These are phyloP conservation scores for Yamadazyma conglobata DNA, from an alignment of 1,139 yeast species.

Conservation along the genomic window DNA sequence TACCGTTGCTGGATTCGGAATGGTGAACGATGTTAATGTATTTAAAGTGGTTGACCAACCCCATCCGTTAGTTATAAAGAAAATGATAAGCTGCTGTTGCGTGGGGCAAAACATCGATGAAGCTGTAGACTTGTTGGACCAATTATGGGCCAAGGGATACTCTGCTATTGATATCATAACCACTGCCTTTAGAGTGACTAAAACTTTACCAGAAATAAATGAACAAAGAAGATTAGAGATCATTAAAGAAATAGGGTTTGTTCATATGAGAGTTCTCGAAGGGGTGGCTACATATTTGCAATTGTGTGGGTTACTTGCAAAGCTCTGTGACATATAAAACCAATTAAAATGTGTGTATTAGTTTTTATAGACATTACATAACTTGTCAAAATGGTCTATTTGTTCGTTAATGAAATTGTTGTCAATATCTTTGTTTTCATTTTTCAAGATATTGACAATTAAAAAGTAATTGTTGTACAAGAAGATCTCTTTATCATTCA, in stretches of 20 bases:
- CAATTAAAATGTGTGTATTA: not conserved
- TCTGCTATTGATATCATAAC: conserved; percentile 91
- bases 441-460: conserved; percentile 45
- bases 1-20: conserved; percentile 89
- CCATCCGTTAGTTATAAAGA: conserved; percentile 81
- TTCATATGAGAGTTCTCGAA: conserved; percentile 88
- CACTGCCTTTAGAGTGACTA: conserved; percentile 84
- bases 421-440: conserved; percentile 37
- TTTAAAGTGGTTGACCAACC: conserved; percentile 96
- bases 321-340: conserved; percentile 36
- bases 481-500: conserved; percentile 63
- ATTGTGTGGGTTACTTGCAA: conserved; percentile 77
- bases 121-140: conserved; percentile 63
- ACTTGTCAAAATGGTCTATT: conserved; percentile 55
- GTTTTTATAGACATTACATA: conserved; percentile 57
- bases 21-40: conserved; percentile 86
- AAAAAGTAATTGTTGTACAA: conserved; percentile 72
- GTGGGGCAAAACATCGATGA: conserved; percentile 46
- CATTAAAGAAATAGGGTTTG: conserved; percentile 81
- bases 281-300: conserved; percentile 90
- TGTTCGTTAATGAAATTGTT: conserved; percentile 55
- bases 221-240: conserved; percentile 70
- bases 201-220: conserved; percentile 62
- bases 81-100: conserved; percentile 60
- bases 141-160: conserved; percentile 86